phyloP scores from a whole-genome alignment of 108 stramenopile genomes.

The Cyclotella kingstonii region DNA sequence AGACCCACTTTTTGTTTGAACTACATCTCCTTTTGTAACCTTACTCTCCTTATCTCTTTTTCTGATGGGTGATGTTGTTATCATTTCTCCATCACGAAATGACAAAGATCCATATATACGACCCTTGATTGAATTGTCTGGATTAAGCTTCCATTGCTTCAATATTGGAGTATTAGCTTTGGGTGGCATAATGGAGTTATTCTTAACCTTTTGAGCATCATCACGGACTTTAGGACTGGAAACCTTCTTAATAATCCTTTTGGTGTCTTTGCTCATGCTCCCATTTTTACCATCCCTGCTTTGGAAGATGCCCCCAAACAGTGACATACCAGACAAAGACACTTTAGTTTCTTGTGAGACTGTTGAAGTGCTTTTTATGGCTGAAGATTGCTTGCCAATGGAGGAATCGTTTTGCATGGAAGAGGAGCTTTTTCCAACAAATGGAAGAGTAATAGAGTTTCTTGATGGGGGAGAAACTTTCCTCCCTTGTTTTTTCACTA shows the following conservation, averaged over 20 bases:
- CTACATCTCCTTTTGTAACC: conserved; percentile 8
- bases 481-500: neutral
- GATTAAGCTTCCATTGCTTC: conserved; percentile 24
- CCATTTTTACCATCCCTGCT: neutral
- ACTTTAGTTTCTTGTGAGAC: neutral
- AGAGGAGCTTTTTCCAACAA: too few relatives aligned
- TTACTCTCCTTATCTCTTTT: neutral
- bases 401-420: neutral
- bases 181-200: neutral
- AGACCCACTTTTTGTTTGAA: conserved; percentile 23
- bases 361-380: neutral
- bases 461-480: neutral
- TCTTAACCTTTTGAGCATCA: neutral
- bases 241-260: neutral
- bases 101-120: conserved; percentile 21
- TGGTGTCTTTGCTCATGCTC: too few relatives aligned
- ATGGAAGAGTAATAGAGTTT: neutral
- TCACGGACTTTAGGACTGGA: neutral
- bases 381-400: neutral
- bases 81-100: conserved; percentile 19
- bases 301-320: conserved; percentile 5
- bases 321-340: neutral
- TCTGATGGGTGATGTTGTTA: conserved; percentile 24
- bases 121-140: conserved; percentile 16
- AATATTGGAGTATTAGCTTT: conserved; percentile 1